Evolutionary conservation across 2,329 filamentous ascomycete species (phyloP).

Genomic region (Helotiales sp.): DNA sequence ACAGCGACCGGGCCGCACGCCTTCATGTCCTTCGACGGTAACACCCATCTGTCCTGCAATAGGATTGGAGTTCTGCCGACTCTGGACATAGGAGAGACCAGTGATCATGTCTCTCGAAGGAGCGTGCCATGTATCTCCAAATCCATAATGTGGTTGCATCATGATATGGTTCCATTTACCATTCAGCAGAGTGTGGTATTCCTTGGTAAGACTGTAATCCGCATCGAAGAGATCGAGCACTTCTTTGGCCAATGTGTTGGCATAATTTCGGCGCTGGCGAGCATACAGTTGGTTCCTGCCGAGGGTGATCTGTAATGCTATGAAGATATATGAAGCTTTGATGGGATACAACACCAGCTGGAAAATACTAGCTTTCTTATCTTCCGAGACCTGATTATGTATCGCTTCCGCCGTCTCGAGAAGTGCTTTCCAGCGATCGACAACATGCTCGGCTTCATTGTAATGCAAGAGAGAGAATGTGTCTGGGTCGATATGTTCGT

Average conservation of each 20-base stretch:
- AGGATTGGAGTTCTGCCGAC: slow-evolving; percentile 53
- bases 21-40: slow-evolving; percentile 49
- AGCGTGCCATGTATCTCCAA: slow-evolving; percentile 64
- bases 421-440: slow-evolving; percentile 58
- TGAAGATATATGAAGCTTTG: slow-evolving; percentile 58
- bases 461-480: slow-evolving; percentile 66
- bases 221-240: slow-evolving; percentile 58
- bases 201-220: slow-evolving; percentile 57
- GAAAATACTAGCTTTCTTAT: slow-evolving; percentile 61
- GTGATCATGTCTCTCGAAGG: slow-evolving; percentile 71
- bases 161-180: slow-evolving; percentile 67
- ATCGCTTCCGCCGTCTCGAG: slow-evolving; percentile 57
- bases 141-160: slow-evolving; percentile 61
- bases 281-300: slow-evolving; percentile 60
- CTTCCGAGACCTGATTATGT: slow-evolving; percentile 55
- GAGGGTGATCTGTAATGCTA: slow-evolving; percentile 54
- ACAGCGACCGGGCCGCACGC: slow-evolving; percentile 45
- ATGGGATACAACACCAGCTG: slow-evolving; percentile 64
- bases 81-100: slow-evolving; percentile 62
- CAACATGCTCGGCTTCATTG: slow-evolving; percentile 61
- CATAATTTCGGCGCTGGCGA: slow-evolving; percentile 57
- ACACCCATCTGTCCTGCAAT: slow-evolving; percentile 56
- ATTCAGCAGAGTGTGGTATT: slow-evolving; percentile 59
- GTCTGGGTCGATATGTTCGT: slow-evolving; percentile 61
- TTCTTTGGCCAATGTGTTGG: slow-evolving; percentile 57